Evolutionary conservation across 2,329 filamentous ascomycete species (phyloP).

Genomic region (Fusarium longipes): DNA sequence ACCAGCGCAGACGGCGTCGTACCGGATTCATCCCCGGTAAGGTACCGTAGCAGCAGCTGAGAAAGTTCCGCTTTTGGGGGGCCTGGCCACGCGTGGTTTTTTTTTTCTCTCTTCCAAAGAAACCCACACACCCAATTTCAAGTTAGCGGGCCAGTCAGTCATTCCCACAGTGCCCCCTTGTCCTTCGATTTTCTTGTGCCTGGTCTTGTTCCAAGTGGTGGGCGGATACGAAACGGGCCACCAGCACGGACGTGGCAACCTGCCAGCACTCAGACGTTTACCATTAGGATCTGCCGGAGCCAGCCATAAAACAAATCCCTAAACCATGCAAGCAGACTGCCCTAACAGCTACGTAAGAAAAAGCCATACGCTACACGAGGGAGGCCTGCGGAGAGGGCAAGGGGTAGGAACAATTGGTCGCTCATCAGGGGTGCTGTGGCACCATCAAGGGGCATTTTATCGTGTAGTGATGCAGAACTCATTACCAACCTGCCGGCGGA

Average conservation of each 20-base stretch:
- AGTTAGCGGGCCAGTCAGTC: background rate
- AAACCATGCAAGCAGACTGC: conserved; percentile 33
- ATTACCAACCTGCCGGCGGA: conserved; percentile 1
- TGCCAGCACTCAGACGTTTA: conserved; percentile 25
- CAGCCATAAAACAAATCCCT: conserved; percentile 30
- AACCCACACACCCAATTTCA: conserved; percentile 5
- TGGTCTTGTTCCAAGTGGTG: conserved; percentile 22
- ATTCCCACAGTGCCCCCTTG: conserved; percentile 20
- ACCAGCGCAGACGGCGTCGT: conserved; percentile 26
- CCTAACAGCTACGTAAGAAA: conserved; percentile 27
- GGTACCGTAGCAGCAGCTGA: conserved; percentile 21
- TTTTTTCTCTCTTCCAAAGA: conserved; percentile 3
- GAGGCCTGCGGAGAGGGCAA: conserved; percentile 20
- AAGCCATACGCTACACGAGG: conserved; percentile 23
- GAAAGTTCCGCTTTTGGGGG: conserved; percentile 22
- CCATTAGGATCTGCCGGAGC: conserved; percentile 41
- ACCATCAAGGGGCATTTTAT: conserved; percentile 33
- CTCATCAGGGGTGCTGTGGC: conserved; percentile 36
- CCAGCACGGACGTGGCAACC: conserved; percentile 43
- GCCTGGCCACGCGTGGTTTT: conserved; percentile 41
- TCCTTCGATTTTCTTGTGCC: conserved; percentile 25
- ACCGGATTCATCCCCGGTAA: conserved; percentile 35
- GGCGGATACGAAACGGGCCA: conserved; percentile 29
- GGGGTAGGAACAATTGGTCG: conserved; percentile 16
- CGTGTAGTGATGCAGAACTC: conserved; percentile 23